Conservation (phyloP, 164 flowering plant species). For the Umbilicus rupestris region DNA sequence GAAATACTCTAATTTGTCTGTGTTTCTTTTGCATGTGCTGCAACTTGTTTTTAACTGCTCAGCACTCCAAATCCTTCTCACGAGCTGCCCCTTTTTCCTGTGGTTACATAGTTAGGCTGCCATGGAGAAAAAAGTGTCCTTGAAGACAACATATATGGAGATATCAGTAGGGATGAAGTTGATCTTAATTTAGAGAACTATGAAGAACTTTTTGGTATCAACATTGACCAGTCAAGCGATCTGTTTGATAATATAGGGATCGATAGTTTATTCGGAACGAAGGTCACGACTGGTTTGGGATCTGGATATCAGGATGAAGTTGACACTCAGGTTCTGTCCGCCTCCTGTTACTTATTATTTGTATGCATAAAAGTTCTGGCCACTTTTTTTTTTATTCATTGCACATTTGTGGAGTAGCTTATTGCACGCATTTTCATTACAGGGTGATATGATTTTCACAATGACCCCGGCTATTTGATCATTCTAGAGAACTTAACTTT, state of each 20-base stretch:
- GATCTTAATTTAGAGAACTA: conserved; percentile 72
- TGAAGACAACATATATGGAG: conserved; percentile 47
- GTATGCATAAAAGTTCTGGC: not conserved
- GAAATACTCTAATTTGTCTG: not conserved
- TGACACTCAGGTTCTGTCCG: conserved; percentile 40
- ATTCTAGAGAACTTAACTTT: too few relatives aligned
- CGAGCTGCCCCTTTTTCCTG: not conserved
- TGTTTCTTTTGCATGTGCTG: not conserved
- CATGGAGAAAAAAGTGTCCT: conserved; percentile 30
- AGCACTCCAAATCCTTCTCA: not conserved
- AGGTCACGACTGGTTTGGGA: conserved; percentile 44
- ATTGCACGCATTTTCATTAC: not conserved
- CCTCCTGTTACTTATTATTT: not conserved
- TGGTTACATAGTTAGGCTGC: conserved; percentile 21
- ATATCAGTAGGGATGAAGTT: conserved; percentile 59
- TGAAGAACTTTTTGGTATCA: conserved; percentile 70
- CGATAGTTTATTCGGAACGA: conserved; percentile 56
- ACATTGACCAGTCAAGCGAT: conserved; percentile 48
- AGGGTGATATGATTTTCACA: not conserved
- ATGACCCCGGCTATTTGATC: too few relatives aligned
- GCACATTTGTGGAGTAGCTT: not conserved
- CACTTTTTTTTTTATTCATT: too few relatives aligned
- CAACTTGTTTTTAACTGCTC: not conserved
- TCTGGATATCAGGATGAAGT: conserved; percentile 44
- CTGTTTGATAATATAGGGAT: conserved; percentile 66